A percentile compares a stretch with the other conserved stretches of the same genome.
phyloP scores from a whole-genome alignment of 352 stramenopile species.

The Pythium brachiatum region DNA sequence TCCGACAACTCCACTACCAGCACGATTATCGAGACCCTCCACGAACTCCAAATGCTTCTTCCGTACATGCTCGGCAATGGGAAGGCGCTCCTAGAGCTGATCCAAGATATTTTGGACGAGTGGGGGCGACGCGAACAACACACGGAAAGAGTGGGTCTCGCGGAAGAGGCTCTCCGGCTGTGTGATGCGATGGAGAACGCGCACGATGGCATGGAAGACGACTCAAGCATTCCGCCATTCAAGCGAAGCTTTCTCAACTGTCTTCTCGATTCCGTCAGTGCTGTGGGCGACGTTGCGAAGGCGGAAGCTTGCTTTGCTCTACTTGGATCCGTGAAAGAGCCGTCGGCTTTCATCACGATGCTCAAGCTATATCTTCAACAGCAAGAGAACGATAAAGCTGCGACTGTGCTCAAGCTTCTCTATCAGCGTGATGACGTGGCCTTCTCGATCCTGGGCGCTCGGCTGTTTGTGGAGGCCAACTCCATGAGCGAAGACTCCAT shows the following conservation, averaged over 20 bases:
- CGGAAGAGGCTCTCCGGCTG: constrained; percentile 57
- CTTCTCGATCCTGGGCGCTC: constrained; percentile 41
- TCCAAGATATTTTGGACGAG: constrained; percentile 48
- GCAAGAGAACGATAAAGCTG: constrained; percentile 51
- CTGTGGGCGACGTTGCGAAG: constrained; percentile 45
- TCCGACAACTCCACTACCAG: constrained; percentile 2
- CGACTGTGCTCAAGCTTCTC: constrained; percentile 35
- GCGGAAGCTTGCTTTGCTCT: constrained; percentile 59
- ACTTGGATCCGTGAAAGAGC: constrained; percentile 8
- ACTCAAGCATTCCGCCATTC: constrained; percentile 26
- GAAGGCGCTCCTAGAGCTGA: constrained; percentile 41
- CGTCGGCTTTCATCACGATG: constrained; percentile 46
- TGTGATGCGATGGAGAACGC: constrained; percentile 47
- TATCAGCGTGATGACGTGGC: constrained; percentile 55
- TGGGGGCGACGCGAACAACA: constrained; percentile 37
- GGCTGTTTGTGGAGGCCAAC: constrained; percentile 42
- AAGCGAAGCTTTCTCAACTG: constrained; percentile 48
- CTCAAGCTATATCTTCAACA: constrained; percentile 52
- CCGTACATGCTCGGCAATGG: constrained; percentile 57
- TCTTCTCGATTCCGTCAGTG: constrained; percentile 47
- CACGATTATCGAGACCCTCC: constrained; percentile 45
- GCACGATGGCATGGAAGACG: constrained; percentile 27
- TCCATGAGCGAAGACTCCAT: constrained; percentile 50
- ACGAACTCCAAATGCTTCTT: constrained; percentile 72
- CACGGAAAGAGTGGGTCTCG: constrained; percentile 41